These are phyloP conservation scores for Colletotrichum shisoi DNA, from an alignment of 2,329 filamentous ascomycete species.

Conservation along the genomic window DNA sequence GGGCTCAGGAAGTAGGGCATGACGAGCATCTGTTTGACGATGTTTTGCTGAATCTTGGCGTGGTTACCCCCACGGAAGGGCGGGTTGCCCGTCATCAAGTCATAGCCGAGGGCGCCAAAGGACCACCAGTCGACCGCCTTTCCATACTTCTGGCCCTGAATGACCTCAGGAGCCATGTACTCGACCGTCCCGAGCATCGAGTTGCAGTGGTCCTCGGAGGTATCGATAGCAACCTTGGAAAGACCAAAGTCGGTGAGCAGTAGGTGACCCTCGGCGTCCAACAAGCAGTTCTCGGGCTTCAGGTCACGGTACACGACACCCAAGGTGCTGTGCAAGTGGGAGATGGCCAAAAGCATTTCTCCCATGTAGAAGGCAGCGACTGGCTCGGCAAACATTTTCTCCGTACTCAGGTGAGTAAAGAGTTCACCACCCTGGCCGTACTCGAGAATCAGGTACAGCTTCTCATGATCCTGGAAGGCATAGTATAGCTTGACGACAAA, in stretches of 20 bases:
- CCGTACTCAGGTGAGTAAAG: slow-evolving; percentile 91
- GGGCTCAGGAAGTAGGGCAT: slow-evolving; percentile 90
- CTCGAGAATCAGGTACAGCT: slow-evolving; percentile 95
- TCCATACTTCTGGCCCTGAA: slow-evolving; percentile 87
- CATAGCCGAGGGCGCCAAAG: slow-evolving; percentile 88
- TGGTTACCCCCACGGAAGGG: slow-evolving; percentile 92
- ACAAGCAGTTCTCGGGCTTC: slow-evolving; percentile 96
- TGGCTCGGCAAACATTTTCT: slow-evolving; percentile 93
- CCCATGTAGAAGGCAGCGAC: slow-evolving; percentile 98
- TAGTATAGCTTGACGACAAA: slow-evolving; percentile 99
- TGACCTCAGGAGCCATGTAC: slow-evolving; percentile 98
- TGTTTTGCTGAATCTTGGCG: slow-evolving; percentile 94
- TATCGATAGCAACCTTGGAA: slow-evolving; percentile 87
- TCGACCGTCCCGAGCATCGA: slow-evolving; percentile 94
- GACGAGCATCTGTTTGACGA: slow-evolving; percentile 87
- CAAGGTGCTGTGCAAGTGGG: slow-evolving; percentile 89
- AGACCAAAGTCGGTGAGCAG: slow-evolving; percentile 96
- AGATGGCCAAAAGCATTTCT: slow-evolving; percentile 92
- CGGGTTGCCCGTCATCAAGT: slow-evolving; percentile 89
- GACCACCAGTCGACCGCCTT: slow-evolving; percentile 99
- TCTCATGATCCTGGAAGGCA: slow-evolving; percentile 97
- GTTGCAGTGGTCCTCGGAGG: slow-evolving; percentile 71
- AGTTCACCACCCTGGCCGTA: slow-evolving; percentile 97
- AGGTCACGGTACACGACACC: slow-evolving; percentile 96
- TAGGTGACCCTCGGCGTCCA: slow-evolving; percentile 90